Evolutionary conservation across 2,329 filamentous ascomycete genomes (phyloP).

Genomic region (Fusarium sp.): DNA sequence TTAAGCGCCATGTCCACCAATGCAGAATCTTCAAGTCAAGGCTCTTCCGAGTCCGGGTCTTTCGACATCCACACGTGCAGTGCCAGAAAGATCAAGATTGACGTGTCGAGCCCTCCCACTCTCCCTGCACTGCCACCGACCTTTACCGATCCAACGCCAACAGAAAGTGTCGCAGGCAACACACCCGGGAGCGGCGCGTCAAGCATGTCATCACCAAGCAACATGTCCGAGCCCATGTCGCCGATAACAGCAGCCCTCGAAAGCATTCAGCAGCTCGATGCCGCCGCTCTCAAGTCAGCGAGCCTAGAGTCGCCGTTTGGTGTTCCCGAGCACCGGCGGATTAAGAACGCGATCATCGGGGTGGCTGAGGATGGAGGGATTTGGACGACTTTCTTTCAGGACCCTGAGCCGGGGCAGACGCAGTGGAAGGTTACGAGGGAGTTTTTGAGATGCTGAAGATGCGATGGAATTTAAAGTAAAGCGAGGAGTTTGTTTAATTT

Average conservation of each 20-base stretch:
- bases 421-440: constrained; percentile 48
- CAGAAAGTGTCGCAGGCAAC: not conserved
- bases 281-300: constrained; percentile 5
- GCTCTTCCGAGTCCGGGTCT: not conserved
- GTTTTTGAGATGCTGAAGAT: constrained; percentile 38
- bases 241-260: constrained; percentile 31
- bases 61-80: not conserved
- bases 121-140: constrained; percentile 10
- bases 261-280: constrained; percentile 28
- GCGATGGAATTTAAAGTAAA: not conserved
- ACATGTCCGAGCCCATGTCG: constrained; percentile 14
- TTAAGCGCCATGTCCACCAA: not conserved
- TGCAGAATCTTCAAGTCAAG: not conserved
- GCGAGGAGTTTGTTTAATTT: not conserved
- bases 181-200: not conserved
- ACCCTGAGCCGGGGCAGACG: constrained; percentile 36
- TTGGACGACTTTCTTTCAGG: constrained; percentile 47
- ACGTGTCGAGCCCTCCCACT: constrained; percentile 13
- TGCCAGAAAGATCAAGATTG: constrained; percentile 24
- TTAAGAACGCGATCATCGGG: constrained; percentile 49
- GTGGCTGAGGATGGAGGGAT: constrained; percentile 38
- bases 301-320: constrained; percentile 45
- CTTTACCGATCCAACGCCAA: constrained; percentile 34
- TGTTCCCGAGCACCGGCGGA: constrained; percentile 40
- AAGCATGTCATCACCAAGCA: constrained; percentile 10